Evolutionary conservation across 306 rosid species (phyloP), one percentile per base, ranked within the genome.

Genomic region (Acacia crassicarpa): DNA sequence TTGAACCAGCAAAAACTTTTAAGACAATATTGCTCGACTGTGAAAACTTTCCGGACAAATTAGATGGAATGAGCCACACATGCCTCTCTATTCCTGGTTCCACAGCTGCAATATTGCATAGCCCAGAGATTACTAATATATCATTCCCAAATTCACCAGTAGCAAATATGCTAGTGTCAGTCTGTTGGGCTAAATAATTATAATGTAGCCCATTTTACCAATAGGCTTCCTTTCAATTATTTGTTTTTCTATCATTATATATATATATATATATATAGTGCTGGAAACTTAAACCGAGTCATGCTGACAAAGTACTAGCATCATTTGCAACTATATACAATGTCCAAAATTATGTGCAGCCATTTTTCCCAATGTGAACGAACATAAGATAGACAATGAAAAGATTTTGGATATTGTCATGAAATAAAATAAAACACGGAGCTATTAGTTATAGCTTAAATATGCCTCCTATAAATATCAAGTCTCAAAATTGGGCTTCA

Each of bases 321-420:
- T 48, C 70, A 58, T 79, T 78, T 76, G 84, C 84, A 65, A 65
- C 72, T 84, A 89, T 86, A 65, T 87, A 87, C 89, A 87, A 48
- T n/a, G 61, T 83, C 78, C 77, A 76, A 81, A 77, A 85, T 67
- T 76, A 84, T 78, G 78, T 84, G 82, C 74, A 85, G 69, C 44
- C 81, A 78, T 56, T 32, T 79, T 76, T 62, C 62, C 78, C 59
- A 70, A 82, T 65, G 73, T 56, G 53, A 63, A 65, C 53, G 13
- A 20, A 73, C 66, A 66, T 44, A 82, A 80, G 30, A 48, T 40
- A 46, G 79, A 83, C 56, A 27, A 68, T 44, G 38, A 63, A 17
- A 35, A 49, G 79, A 75, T 80, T 86, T 77, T 56, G 54, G 54
- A 69, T 72, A 75, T 54, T 80, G 9, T 58, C 32, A 10, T 59